A percentile compares a stretch with the other conserved stretches of the same genome.
Conservation (phyloP, 352 stramenopile genomes). For the Phytopythium sindhum region DNA sequence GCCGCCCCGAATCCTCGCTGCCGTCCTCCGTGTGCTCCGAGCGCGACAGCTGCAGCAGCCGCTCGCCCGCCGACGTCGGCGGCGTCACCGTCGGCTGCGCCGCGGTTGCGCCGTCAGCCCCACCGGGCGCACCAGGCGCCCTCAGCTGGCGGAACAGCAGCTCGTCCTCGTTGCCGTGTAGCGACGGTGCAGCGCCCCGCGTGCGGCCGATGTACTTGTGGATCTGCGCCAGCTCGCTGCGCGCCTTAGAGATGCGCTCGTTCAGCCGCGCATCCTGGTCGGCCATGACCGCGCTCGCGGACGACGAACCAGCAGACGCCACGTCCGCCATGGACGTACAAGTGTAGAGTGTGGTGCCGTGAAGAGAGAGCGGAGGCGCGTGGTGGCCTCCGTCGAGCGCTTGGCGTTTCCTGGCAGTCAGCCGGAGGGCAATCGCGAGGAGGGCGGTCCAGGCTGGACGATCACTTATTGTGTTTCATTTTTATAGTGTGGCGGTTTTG, state of each 20-base stretch:
- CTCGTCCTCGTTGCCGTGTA: constrained; percentile 8
- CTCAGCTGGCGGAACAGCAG: constrained; percentile 10
- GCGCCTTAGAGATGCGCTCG: constrained; percentile 52
- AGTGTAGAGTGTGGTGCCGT: too few relatives aligned
- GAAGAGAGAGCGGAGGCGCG: background rate
- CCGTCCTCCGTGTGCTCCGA: constrained; percentile 19
- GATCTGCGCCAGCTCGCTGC: constrained; percentile 46
- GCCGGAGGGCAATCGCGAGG: background rate
- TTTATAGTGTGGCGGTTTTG: too few relatives aligned
- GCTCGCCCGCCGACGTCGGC: constrained; percentile 29
- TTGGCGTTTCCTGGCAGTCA: background rate
- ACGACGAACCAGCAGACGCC: background rate
- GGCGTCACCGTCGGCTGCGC: background rate
- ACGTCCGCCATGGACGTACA: constrained; percentile 4
- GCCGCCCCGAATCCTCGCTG: constrained; percentile 7
- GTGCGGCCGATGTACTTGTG: constrained; percentile 41
- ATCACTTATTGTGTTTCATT: too few relatives aligned
- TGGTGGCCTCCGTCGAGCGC: background rate
- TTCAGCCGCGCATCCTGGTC: constrained; percentile 50
- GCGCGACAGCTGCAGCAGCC: constrained; percentile 45
- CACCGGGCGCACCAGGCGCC: too few relatives aligned
- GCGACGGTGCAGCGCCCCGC: background rate
- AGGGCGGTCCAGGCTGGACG: too few relatives aligned
- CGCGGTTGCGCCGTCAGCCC: too few relatives aligned
- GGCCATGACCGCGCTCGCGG: background rate